Conservation (phyloP, 1,284 basidiomycete species). For the Cryptococcus sp. region DNA sequence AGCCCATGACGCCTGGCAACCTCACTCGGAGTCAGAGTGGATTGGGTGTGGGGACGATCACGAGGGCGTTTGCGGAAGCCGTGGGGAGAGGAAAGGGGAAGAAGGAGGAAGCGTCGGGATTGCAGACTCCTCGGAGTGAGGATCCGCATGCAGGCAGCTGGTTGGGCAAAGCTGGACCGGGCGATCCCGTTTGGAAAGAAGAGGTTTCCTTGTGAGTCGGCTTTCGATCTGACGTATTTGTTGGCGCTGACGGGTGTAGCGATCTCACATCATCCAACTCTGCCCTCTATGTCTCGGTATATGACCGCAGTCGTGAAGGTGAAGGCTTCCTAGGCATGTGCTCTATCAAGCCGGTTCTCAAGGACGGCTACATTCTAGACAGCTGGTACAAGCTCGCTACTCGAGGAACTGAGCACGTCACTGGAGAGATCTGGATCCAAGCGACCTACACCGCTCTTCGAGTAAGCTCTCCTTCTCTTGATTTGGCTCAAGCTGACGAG, state of each 20-base stretch:
- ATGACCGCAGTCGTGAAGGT: slow-evolving; percentile 78
- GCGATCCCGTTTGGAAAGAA: slow-evolving; percentile 97
- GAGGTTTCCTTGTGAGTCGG: slow-evolving; percentile 92
- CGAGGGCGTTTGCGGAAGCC: slow-evolving; percentile 53
- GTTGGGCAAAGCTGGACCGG: slow-evolving; percentile 47
- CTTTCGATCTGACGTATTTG: slow-evolving; percentile 29
- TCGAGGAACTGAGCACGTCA: slow-evolving; percentile 72
- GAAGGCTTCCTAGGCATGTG: slow-evolving; percentile 86
- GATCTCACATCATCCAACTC: slow-evolving; percentile 91
- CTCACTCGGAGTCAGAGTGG: slow-evolving; percentile 34
- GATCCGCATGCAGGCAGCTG: slow-evolving; percentile 25
- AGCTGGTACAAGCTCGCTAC: slow-evolving; percentile 86
- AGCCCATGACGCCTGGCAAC: slow-evolving; percentile 32
- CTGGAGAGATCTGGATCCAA: slow-evolving; percentile 91
- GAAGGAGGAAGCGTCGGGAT: slow-evolving; percentile 31
- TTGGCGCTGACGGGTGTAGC: slow-evolving; percentile 48
- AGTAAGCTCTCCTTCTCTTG: slow-evolving; percentile 51
- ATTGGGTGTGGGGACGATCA: slow-evolving; percentile 59
- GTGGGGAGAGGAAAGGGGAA: slow-evolving; percentile 47
- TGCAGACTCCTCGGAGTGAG: slow-evolving; percentile 41
- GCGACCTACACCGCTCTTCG: slow-evolving; percentile 87
- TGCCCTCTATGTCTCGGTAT: slow-evolving; percentile 82
- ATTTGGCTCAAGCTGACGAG: slow-evolving; percentile 4
- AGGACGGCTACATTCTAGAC: slow-evolving; percentile 90
- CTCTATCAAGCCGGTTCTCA: slow-evolving; percentile 82